A percentile compares a stretch with the other conserved stretches of the same genome.
phyloP scores from a whole-genome alignment of 331 rosid genomes.

The Stylosanthes scabra region DNA sequence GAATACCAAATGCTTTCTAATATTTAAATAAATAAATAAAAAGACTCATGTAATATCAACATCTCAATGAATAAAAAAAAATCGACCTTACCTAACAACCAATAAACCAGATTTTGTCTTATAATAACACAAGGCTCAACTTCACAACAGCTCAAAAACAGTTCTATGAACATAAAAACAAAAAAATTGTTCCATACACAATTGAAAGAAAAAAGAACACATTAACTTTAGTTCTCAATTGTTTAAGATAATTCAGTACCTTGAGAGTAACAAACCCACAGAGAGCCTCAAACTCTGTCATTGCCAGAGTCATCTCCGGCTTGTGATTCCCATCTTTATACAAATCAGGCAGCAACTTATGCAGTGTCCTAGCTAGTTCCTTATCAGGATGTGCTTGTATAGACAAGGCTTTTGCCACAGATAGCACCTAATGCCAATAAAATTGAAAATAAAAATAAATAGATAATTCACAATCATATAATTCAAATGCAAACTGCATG shows the following conservation, averaged over 20 bases:
- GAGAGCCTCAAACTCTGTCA: slow-evolving; percentile 84
- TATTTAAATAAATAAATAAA: neutral
- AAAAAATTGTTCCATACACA: neutral
- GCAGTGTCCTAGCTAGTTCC: slow-evolving; percentile 82
- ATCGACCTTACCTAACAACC: neutral
- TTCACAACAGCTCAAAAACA: slow-evolving; percentile 13
- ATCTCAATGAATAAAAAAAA: neutral
- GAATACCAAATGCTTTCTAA: slow-evolving; percentile 12
- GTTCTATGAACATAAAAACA: slow-evolving; percentile 14
- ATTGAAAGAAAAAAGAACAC: too few species aligned
- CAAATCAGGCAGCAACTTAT: slow-evolving; percentile 66
- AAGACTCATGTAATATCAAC: slow-evolving; percentile 14
- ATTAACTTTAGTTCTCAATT: neutral
- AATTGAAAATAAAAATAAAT: neutral
- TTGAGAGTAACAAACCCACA: slow-evolving; percentile 82
- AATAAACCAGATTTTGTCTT: neutral
- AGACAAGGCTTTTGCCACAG: slow-evolving; percentile 88
- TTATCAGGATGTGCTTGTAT: slow-evolving; percentile 98
- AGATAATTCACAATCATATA: too few species aligned
- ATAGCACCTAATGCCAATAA: slow-evolving; percentile 65
- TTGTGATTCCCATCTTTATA: slow-evolving; percentile 95
- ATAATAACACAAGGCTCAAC: slow-evolving; percentile 27
- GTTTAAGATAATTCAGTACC: slow-evolving; percentile 47
- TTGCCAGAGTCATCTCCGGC: slow-evolving; percentile 96
- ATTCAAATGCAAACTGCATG: too few species aligned